Percentiles rank a stretch among this genome's conserved stretches.
These are phyloP conservation scores for Funneliformis caledonium DNA, from an alignment of 371 early-diverging fungal species.

Conservation along the genomic window DNA sequence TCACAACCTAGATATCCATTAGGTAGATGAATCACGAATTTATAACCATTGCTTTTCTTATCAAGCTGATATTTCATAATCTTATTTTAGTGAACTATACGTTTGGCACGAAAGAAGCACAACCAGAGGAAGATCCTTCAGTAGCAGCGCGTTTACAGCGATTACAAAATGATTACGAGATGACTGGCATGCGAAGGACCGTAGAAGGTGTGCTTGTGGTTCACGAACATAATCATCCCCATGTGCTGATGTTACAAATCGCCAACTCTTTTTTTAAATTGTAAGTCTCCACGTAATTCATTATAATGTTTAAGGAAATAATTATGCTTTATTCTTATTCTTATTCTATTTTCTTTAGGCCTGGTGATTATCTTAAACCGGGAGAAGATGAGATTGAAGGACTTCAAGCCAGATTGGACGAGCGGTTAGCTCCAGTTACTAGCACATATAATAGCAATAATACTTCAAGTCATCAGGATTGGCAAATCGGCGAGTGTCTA, in stretches of 20 bases:
- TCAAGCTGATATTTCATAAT: neutral
- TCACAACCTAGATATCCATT: constrained; percentile 41
- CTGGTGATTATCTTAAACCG: constrained; percentile 74
- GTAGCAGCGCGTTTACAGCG: constrained; percentile 68
- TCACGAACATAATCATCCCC: constrained; percentile 84
- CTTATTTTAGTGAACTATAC: constrained; percentile 59
- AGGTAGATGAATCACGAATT: constrained; percentile 30
- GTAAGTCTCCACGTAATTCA: constrained; percentile 45
- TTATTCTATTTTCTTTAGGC: constrained; percentile 50
- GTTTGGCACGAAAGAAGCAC: constrained; percentile 77
- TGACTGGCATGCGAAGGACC: constrained; percentile 69
- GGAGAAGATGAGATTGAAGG: constrained; percentile 77
- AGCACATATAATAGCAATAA: constrained; percentile 7
- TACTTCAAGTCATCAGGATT: constrained; percentile 53
- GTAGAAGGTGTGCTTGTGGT: constrained; percentile 81
- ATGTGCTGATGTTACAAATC: constrained; percentile 79
- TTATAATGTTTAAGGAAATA: neutral
- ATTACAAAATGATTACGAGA: constrained; percentile 68
- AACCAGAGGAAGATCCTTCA: constrained; percentile 76
- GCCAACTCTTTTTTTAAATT: constrained; percentile 78
- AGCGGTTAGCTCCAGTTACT: constrained; percentile 53
- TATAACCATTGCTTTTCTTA: neutral
- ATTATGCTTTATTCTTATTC: neutral
- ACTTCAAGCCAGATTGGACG: constrained; percentile 62
- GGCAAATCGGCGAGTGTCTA: constrained; percentile 77